Percentiles rank a stretch among this genome's conserved stretches.
Evolutionary conservation across 2,329 filamentous ascomycete species (phyloP).

Genomic region (Colletotrichum chrysophilum): DNA sequence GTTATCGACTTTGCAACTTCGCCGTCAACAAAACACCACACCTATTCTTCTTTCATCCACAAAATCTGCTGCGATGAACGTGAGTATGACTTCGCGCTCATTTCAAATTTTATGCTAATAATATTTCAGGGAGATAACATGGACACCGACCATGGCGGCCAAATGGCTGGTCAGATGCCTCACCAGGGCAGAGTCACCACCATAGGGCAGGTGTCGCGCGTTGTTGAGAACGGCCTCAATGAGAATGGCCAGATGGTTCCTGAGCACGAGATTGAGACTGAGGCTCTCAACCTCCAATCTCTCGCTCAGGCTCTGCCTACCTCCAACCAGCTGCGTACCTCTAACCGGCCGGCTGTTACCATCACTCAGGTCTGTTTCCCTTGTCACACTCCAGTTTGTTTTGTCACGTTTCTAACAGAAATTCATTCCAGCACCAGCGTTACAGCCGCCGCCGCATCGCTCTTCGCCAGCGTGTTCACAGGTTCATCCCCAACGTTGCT

Average conservation of each 20-base stretch:
- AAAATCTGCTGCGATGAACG: background rate
- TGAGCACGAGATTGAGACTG: background rate
- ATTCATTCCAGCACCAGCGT: background rate
- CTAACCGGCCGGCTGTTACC: no score
- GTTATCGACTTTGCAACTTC: background rate
- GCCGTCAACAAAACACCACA: background rate
- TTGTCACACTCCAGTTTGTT: background rate
- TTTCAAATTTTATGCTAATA: background rate
- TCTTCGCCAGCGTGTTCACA: background rate
- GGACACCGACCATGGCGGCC: background rate
- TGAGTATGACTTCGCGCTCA: background rate
- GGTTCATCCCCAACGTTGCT: background rate
- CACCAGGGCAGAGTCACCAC: background rate
- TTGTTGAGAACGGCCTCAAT: background rate
- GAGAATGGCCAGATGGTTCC: background rate
- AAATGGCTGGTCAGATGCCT: background rate
- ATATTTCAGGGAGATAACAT: background rate
- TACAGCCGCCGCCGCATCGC: background rate
- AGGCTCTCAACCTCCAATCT: background rate
- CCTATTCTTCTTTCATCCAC: background rate
- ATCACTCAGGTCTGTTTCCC: background rate
- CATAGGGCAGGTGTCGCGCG: background rate
- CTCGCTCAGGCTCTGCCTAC: background rate
- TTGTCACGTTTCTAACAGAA: background rate
- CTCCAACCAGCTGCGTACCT: background rate